A percentile compares a stretch with the other conserved stretches of the same genome.
Evolutionary conservation across 148 eudicot genomes (phyloP).

Genomic region (Vaccinium darrowii): DNA sequence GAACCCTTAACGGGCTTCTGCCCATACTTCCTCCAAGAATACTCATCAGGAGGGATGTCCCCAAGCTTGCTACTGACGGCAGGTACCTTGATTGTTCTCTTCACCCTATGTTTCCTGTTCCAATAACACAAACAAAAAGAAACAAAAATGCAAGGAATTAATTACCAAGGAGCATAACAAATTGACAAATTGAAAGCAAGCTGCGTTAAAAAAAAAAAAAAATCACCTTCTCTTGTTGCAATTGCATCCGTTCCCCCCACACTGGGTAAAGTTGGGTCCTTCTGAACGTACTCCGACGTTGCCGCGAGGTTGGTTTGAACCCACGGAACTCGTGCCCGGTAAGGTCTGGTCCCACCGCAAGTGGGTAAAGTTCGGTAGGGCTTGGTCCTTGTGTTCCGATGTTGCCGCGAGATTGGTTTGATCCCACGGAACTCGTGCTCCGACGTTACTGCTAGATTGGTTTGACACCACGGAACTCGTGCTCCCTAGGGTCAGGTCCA

Average conservation of each 20-base stretch:
- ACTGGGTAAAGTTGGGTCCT: no score
- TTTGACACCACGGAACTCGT: background rate
- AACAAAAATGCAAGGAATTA: slow-evolving; percentile 7
- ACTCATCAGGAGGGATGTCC: slow-evolving; percentile 92
- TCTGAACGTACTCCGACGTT: no score
- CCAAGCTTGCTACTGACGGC: slow-evolving; percentile 93
- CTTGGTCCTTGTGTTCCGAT: no score
- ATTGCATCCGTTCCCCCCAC: no score
- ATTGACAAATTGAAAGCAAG: background rate
- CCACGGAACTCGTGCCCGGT: no score
- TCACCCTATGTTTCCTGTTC: slow-evolving; percentile 77
- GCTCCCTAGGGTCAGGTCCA: no score
- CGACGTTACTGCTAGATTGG: background rate
- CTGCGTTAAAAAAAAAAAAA: no score
- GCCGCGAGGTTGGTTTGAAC: no score
- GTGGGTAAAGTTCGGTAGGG: slow-evolving; percentile 37
- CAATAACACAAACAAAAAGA: slow-evolving; percentile 12
- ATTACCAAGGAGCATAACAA: slow-evolving; percentile 10
- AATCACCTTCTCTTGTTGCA: no score
- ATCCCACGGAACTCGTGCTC: no score
- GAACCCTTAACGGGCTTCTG: slow-evolving; percentile 99
- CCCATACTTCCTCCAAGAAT: slow-evolving; percentile 96
- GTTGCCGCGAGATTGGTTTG: no score
- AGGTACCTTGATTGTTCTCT: slow-evolving; percentile 84
- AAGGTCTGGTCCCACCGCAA: slow-evolving; percentile 21